Evolutionary conservation across 2,329 filamentous ascomycete genomes (phyloP).

Genomic region (Zymoseptoria pseudotritici): DNA sequence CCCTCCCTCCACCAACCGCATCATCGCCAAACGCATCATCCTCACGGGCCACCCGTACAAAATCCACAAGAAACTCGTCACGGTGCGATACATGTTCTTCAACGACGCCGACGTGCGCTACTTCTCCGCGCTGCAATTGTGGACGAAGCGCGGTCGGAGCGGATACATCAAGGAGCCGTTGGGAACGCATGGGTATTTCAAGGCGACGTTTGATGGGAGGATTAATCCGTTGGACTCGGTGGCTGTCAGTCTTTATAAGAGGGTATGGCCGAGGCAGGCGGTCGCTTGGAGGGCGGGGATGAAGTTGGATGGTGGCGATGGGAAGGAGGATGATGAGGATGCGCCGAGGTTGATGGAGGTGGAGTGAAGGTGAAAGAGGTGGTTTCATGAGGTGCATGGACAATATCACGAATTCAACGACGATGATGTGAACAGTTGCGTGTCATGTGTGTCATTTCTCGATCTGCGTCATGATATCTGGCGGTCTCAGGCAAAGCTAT

Average conservation of each 20-base stretch:
- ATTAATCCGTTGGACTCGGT: constrained; percentile 95
- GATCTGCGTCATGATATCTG: background rate
- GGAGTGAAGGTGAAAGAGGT: background rate
- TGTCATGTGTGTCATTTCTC: background rate
- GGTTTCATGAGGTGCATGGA: background rate
- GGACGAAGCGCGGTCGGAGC: constrained; percentile 81
- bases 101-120: constrained; percentile 88
- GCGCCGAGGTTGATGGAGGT: constrained; percentile 14
- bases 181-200: constrained; percentile 99
- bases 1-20: constrained; percentile 63
- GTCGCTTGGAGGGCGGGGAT: constrained; percentile 10
- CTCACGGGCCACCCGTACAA: constrained; percentile 96
- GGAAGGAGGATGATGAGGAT: constrained; percentile 5
- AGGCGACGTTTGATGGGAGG: constrained; percentile 91
- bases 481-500: background rate
- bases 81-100: constrained; percentile 99
- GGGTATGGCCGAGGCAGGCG: constrained; percentile 52
- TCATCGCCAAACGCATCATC: constrained; percentile 89
- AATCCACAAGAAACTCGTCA: constrained; percentile 96
- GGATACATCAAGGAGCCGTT: constrained; percentile 91
- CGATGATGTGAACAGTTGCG: background rate
- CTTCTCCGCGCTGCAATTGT: constrained; percentile 94
- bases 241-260: constrained; percentile 63
- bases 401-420: background rate
- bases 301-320: background rate